These are phyloP conservation scores for Pichia exigua DNA, from an alignment of 805 yeast genomes.

Conservation along the genomic window DNA sequence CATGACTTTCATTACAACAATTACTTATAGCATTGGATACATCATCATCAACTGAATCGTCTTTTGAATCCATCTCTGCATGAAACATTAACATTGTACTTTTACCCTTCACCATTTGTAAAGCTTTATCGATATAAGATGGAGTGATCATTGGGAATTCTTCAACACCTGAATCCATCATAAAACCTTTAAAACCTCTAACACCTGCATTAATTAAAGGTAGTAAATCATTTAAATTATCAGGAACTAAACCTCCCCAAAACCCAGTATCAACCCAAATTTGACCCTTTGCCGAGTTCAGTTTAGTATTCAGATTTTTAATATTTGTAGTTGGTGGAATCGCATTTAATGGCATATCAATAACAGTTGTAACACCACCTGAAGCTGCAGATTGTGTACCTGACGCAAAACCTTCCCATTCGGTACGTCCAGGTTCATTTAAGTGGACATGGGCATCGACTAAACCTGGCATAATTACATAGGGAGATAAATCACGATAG, in stretches of 20 bases:
- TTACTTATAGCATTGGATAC: slow-evolving; percentile 31
- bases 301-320: slow-evolving; percentile 63
- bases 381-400: slow-evolving; percentile 93
- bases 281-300: slow-evolving; percentile 71
- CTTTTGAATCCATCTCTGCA: slow-evolving; percentile 62
- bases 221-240: slow-evolving; percentile 56
- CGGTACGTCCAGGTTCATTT: slow-evolving; percentile 97
- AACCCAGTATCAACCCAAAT: slow-evolving; percentile 92
- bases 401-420: slow-evolving; percentile 97
- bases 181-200: slow-evolving; percentile 86
- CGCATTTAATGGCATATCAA: slow-evolving; percentile 95
- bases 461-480: slow-evolving; percentile 75
- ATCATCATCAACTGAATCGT: slow-evolving; percentile 22
- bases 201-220: slow-evolving; percentile 84
- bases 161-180: slow-evolving; percentile 93
- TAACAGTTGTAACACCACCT: slow-evolving; percentile 93
- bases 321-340: slow-evolving; percentile 91
- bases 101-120: slow-evolving; percentile 51
- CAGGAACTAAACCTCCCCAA: slow-evolving; percentile 94
- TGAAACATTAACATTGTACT: slow-evolving; percentile 83
- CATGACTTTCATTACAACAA: slow-evolving; percentile 15
- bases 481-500: slow-evolving; percentile 52
- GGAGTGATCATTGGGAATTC: slow-evolving; percentile 82
- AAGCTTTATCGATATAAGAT: slow-evolving; percentile 56
- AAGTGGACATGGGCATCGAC: slow-evolving; percentile 92